These are phyloP conservation scores for Aspergillus quadrilineatus DNA, from an alignment of 2,329 filamentous ascomycete genomes.

Conservation along the genomic window DNA sequence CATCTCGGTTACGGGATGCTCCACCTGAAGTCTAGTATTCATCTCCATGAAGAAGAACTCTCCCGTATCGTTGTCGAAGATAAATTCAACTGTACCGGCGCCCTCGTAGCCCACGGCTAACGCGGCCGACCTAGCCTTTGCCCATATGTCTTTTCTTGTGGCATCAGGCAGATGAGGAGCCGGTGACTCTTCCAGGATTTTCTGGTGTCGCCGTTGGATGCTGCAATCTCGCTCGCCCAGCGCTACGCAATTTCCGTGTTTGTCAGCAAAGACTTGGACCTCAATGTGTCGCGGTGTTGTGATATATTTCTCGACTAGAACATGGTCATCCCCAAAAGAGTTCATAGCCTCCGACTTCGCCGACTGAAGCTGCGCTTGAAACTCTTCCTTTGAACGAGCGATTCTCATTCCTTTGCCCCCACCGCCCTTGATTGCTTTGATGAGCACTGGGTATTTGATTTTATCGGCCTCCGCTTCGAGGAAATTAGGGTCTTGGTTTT, in stretches of 20 bases:
- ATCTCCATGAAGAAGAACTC: slow-evolving; percentile 72
- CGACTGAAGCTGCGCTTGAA: slow-evolving; percentile 60
- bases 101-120: slow-evolving; percentile 65
- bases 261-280: slow-evolving; percentile 66
- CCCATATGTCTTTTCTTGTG: slow-evolving; percentile 64
- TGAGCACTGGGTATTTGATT: slow-evolving; percentile 64
- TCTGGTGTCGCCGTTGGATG: slow-evolving; percentile 65
- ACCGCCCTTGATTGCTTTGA: slow-evolving; percentile 65
- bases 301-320: slow-evolving; percentile 68
- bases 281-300: slow-evolving; percentile 66
- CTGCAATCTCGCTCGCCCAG: slow-evolving; percentile 66
- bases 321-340: slow-evolving; percentile 66
- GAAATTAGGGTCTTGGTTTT: slow-evolving; percentile 67
- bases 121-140: slow-evolving; percentile 63
- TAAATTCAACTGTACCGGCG: slow-evolving; percentile 67
- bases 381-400: slow-evolving; percentile 57
- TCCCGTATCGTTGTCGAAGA: slow-evolving; percentile 66
- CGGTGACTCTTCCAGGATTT: slow-evolving; percentile 66
- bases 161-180: slow-evolving; percentile 61
- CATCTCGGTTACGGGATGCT: slow-evolving; percentile 90
- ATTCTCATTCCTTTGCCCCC: slow-evolving; percentile 71
- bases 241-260: slow-evolving; percentile 64
- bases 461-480: slow-evolving; percentile 70
- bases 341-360: slow-evolving; percentile 64
- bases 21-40: slow-evolving; percentile 85